A percentile compares a stretch with the other conserved stretches of the same genome.
These are phyloP conservation scores for Entomortierella chlamydospora DNA, from an alignment of 192 early-diverging fungal species.

Conservation along the genomic window DNA sequence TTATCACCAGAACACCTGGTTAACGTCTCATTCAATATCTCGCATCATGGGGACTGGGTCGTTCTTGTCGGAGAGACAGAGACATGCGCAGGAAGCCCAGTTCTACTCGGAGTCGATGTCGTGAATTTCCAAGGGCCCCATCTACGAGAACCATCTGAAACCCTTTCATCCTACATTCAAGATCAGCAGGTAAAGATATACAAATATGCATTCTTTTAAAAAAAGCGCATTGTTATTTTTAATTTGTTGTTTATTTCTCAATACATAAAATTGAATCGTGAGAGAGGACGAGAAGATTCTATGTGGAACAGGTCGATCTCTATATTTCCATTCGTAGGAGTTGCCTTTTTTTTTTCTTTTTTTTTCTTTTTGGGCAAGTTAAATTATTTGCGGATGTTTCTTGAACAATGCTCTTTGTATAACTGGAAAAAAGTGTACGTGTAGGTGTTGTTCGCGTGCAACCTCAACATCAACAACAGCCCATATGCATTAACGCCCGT, in stretches of 20 bases:
- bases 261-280: background rate
- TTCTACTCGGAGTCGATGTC: conserved; percentile 63
- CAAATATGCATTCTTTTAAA: no score
- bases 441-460: no score
- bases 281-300: no score
- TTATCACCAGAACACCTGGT: conserved; percentile 21
- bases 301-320: no score
- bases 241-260: background rate
- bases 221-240: background rate
- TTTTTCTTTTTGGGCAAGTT: no score
- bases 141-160: conserved; percentile 36
- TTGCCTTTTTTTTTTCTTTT: background rate
- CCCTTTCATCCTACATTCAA: conserved; percentile 52
- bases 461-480: no score
- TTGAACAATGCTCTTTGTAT: background rate
- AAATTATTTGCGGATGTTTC: no score
- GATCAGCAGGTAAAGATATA: conserved; percentile 50
- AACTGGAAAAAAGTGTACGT: background rate
- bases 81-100: conserved; percentile 17
- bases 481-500: no score
- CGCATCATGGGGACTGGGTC: conserved; percentile 72
- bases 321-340: background rate
- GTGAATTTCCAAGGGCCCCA: conserved; percentile 56
- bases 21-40: conserved; percentile 61
- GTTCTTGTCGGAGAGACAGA: conserved; percentile 58